Base-by-base conservation (phyloP, 345 rosid genomes). In the Orychophragmus violaceus region DNA sequence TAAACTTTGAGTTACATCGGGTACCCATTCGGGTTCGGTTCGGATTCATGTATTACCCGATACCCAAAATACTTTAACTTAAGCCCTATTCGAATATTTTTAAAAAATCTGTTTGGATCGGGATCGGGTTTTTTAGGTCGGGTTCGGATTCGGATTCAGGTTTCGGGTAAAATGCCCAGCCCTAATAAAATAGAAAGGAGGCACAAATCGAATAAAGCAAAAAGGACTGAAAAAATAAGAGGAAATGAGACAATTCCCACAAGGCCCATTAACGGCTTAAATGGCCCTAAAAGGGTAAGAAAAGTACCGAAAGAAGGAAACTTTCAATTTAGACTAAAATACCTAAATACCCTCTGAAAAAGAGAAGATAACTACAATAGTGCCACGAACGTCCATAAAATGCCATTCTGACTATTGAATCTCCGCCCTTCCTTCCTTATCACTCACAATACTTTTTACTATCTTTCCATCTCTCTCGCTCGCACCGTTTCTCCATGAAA, bases 381-480 rank as follows among this genome's bases (percentile, higher is more conserved):
- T 59, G 74, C 74, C 87, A 82, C 72, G 76, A 49, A 77, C 81
- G 66, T 85, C 59, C 88, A 88, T 74, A 80, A 77, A 77, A 78
- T 25, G 82, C 80, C 87, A 82, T 69, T 68, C 53, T 73, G 83
- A 79, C 89, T 36, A 81, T 78, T 85, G 77, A 94, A 87, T 90
- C 95, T 88, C 94, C 87, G 85, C 99, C 99, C 96, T 88, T 88
- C 92, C 95, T 93, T 83, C 87, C 99, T 93, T 90, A 88, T 90
- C 99, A 77, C 74, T 72, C 89, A 62, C 80, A 9, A 59, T 14
- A 33, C 55, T 59, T 69, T 49, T 76, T 56, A 30, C 78, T 41
- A 41, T 41, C 46, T 41, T 41, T 41, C 16, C 32, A 5, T 52
- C 58, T 73, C 67, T 58, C 66, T 64, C 58, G 39, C 59, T 22